phyloP scores from a whole-genome alignment of 805 yeast genomes.

The Lachancea quebecensis region DNA sequence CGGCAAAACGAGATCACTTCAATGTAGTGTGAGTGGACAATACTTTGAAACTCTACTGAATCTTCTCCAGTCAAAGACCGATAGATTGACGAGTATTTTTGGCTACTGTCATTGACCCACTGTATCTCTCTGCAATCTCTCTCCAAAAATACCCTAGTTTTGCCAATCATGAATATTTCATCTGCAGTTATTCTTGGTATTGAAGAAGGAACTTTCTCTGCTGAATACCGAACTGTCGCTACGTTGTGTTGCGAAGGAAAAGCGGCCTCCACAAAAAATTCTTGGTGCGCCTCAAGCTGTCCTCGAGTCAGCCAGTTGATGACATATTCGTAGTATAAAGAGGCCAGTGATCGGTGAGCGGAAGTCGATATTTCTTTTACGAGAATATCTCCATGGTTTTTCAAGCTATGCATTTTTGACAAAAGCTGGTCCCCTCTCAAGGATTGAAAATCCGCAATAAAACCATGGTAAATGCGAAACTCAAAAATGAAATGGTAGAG shows the following conservation, averaged over 20 bases:
- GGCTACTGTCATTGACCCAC: slow-evolving; percentile 49
- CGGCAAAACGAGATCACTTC: slow-evolving; percentile 51
- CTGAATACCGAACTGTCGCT: slow-evolving; percentile 11
- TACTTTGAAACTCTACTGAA: slow-evolving; percentile 24
- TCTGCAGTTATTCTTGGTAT: slow-evolving; percentile 35
- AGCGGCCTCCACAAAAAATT: slow-evolving; percentile 48
- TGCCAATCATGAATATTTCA: slow-evolving; percentile 62
- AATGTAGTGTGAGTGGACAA: slow-evolving; percentile 39
- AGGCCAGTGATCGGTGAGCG: slow-evolving; percentile 41
- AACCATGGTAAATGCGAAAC: slow-evolving; percentile 49
- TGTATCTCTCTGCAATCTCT: slow-evolving; percentile 58
- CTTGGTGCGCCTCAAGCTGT: slow-evolving; percentile 47
- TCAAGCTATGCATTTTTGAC: slow-evolving; percentile 42
- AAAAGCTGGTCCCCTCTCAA: slow-evolving; percentile 46
- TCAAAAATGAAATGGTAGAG: slow-evolving; percentile 46
- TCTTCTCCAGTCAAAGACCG: slow-evolving; percentile 2
- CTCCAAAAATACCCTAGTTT: slow-evolving; percentile 57
- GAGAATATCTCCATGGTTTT: slow-evolving; percentile 57
- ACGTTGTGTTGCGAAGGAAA: slow-evolving; percentile 1
- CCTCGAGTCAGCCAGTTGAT: slow-evolving; percentile 69
- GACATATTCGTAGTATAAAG: slow-evolving; percentile 56
- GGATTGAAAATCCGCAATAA: slow-evolving; percentile 32
- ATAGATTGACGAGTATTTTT: slow-evolving; percentile 19
- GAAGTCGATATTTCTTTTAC: slow-evolving; percentile 38
- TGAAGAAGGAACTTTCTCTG: slow-evolving; percentile 34